phyloP scores from a whole-genome alignment of 257 asterid genomes.

The Rehmannia glutinosa region DNA sequence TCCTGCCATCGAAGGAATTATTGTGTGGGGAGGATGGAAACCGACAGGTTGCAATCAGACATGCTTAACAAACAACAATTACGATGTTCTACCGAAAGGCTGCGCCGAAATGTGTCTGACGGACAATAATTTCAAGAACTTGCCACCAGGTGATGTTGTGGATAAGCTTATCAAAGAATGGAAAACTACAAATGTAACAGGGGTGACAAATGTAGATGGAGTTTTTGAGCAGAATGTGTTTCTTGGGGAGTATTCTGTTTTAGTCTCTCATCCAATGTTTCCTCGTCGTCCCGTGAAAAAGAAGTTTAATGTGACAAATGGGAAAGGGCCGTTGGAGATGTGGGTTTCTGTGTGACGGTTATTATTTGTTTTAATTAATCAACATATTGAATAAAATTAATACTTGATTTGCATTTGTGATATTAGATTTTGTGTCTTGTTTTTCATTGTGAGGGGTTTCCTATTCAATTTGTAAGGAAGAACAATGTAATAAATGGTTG shows the following conservation, averaged over 20 bases:
- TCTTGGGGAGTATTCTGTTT: slow-evolving; percentile 39
- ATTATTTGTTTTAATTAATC: background rate
- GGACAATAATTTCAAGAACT: slow-evolving; percentile 35
- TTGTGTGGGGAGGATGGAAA: slow-evolving; percentile 59
- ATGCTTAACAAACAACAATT: slow-evolving; percentile 22
- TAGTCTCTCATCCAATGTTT: slow-evolving; percentile 21
- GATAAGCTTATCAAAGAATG: slow-evolving; percentile 48
- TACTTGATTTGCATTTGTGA: too few relatives aligned
- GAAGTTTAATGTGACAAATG: slow-evolving; percentile 12
- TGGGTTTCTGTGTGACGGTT: background rate
- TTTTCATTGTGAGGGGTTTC: too few relatives aligned
- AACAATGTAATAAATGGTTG: too few relatives aligned
- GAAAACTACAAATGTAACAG: slow-evolving; percentile 28
- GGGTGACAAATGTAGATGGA: slow-evolving; percentile 35
- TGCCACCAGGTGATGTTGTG: slow-evolving; percentile 42
- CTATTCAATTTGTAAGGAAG: too few relatives aligned
- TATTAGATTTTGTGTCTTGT: too few relatives aligned
- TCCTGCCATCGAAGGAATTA: slow-evolving; percentile 56
- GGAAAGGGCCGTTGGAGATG: slow-evolving; percentile 2
- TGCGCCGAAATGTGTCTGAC: slow-evolving; percentile 36
- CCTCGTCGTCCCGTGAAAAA: background rate
- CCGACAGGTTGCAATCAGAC: slow-evolving; percentile 31
- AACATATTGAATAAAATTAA: slow-evolving; percentile 6
- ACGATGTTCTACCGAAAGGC: background rate
- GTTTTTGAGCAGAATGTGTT: slow-evolving; percentile 22